Conservation (phyloP, 768 basidiomycete species). For the Clitopilus hobsonii region DNA sequence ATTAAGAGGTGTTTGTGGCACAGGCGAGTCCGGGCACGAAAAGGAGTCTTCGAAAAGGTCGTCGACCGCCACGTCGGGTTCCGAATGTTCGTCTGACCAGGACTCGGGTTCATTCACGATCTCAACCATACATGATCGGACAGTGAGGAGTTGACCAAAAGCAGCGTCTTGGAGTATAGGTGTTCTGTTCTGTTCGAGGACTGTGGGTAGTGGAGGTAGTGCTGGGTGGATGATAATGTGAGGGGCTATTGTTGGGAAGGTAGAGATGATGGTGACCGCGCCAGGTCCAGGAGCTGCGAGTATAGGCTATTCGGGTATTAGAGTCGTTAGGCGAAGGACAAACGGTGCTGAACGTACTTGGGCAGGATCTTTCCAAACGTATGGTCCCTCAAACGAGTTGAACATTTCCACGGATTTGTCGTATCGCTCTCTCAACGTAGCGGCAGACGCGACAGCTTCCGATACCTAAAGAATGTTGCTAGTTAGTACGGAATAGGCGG, state of each 20-base stretch:
- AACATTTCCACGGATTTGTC: neutral
- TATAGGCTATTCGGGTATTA: slow-evolving; percentile 18
- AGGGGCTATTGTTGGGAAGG: slow-evolving; percentile 33
- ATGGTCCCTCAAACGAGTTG: slow-evolving; percentile 23
- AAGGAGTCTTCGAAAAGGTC: slow-evolving; percentile 11
- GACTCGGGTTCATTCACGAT: slow-evolving; percentile 18
- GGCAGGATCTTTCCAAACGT: slow-evolving; percentile 48
- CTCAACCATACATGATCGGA: slow-evolving; percentile 19
- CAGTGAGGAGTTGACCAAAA: slow-evolving; percentile 27
- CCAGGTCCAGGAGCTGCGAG: slow-evolving; percentile 20
- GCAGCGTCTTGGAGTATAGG: slow-evolving; percentile 31
- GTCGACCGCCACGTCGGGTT: slow-evolving; percentile 1
- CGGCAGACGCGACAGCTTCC: neutral
- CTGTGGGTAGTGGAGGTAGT: slow-evolving; percentile 7
- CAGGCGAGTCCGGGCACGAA: slow-evolving; percentile 15
- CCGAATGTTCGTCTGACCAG: slow-evolving; percentile 1
- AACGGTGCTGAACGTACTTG: slow-evolving; percentile 27
- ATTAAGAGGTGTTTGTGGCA: slow-evolving; percentile 20
- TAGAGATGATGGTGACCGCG: slow-evolving; percentile 38
- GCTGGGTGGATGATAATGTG: slow-evolving; percentile 36
- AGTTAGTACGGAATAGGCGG: neutral
- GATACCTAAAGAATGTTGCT: neutral
- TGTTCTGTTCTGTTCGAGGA: slow-evolving; percentile 34
- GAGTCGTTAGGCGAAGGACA: neutral
- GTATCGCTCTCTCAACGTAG: neutral